Evolutionary conservation across 2,329 filamentous ascomycete species (phyloP), one percentile per base, ranked within the genome.

Genomic region (Ceratocystis ficicola): DNA sequence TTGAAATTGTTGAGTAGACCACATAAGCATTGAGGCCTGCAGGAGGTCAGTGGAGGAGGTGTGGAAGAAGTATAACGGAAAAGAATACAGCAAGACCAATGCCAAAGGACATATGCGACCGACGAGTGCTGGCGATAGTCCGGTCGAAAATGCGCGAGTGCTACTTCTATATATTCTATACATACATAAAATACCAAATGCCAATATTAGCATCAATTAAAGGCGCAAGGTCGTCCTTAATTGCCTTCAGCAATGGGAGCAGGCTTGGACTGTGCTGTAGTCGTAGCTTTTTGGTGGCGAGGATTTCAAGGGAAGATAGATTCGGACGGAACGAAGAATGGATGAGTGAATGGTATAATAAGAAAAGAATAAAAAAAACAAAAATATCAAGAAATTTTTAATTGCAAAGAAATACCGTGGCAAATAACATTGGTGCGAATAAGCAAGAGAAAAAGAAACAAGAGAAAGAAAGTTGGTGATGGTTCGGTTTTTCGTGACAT

Each of bases 181-280:
- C 20, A 25, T 20, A 25, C 12, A 25, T 12, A 2, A 15, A 55
- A 57, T 17, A 15, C 15, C 7, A 32, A 30, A 36, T 15, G 28
- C 28, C 28, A n/a, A 59, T n/a, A 59, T 17, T 28, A 57, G 52
- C 22, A 55, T 20, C 50, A 55, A 57, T 57, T 57, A 59, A 59
- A 59, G 55, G 55, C 55, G 55, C 55, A 36, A 30, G 55, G 55
- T 59, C 17, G 25, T 41, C 36, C 36, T 15, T 41, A 41, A 20
- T 36, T 59, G 55, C 55, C 28, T 59, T 28, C 28, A 30, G 55
- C 55, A 62, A 25, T 62, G 60, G 60, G 57, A 10, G 36, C 15
- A 12, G 36, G 36, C 36, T 12, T 41, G 36, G 36, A 41, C 36
- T 10, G 57, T 28, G 36, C 60, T 28, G 60, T 28, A 62, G 60